A percentile compares a stretch with the other conserved stretches of the same genome.
These are phyloP conservation scores for Neofusicoccum ribis DNA, from an alignment of 2,329 filamentous ascomycete species.

Conservation along the genomic window DNA sequence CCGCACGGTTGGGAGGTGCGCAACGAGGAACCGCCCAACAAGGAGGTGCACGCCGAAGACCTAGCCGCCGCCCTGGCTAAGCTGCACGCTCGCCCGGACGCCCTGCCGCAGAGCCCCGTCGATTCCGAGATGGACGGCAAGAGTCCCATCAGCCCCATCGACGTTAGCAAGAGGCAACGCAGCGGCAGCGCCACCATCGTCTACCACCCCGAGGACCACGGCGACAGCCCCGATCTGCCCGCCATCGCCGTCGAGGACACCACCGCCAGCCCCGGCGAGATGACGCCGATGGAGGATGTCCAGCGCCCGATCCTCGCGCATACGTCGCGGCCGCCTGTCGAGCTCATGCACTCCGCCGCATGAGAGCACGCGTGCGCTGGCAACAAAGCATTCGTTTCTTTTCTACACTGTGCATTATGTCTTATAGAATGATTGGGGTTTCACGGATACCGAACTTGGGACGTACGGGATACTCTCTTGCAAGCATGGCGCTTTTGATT, in stretches of 20 bases:
- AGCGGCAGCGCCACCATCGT: constrained; percentile 61
- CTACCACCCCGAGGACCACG: constrained; percentile 63
- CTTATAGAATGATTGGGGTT: constrained; percentile 14
- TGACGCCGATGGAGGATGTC: constrained; percentile 24
- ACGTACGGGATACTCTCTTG: constrained; percentile 16
- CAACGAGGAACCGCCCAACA: constrained; percentile 65
- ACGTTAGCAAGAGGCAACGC: constrained; percentile 30
- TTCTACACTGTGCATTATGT: background rate
- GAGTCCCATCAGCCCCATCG: constrained; percentile 25
- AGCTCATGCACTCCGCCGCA: constrained; percentile 33
- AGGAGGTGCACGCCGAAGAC: constrained; percentile 64
- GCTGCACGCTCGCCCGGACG: constrained; percentile 45
- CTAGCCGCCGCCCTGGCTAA: constrained; percentile 57
- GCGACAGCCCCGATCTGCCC: constrained; percentile 59
- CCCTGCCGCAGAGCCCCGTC: constrained; percentile 24
- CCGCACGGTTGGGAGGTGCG: constrained; percentile 66
- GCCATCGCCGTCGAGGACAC: constrained; percentile 66
- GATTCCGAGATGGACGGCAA: constrained; percentile 28
- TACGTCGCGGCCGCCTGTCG: constrained; percentile 41
- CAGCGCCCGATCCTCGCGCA: constrained; percentile 22
- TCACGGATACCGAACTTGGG: background rate
- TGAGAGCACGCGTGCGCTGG: background rate
- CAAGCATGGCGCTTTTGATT: constrained; percentile 9
- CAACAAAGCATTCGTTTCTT: background rate
- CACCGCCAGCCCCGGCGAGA: constrained; percentile 49